Base-by-base conservation (phyloP, 306 rosid genomes). In the Begonia peltatifolia region DNA sequence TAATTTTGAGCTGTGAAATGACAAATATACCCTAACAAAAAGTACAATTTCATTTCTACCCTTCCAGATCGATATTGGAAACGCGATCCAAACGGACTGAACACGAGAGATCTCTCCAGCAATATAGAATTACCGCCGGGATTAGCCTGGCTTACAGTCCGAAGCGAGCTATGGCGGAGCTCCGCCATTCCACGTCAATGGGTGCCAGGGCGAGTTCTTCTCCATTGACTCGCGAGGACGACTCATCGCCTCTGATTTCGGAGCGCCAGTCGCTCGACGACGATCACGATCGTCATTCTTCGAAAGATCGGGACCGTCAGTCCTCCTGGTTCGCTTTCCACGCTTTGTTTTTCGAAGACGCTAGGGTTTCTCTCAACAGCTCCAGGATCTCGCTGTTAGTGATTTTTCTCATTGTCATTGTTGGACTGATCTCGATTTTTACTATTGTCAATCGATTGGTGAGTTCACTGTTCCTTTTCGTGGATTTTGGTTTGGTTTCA, bases 131-230 rank as follows among this genome's bases (percentile, higher is more conserved):
- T 30, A 7, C 38, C 38, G 38, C 38, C 38, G 38, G 38, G 6
- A 56, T 14, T 46, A 15, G 56, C 50, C 62, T 74, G 79, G 68
- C 67, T 53, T 68, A 53, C 70, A 54, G 74, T 58, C 69, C 84
- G 46, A 71, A 74, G 64, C 71, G 76, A 62, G 81, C 81, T 69
- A 89, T 83, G 96, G 94, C 83, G 59, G 99, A 92, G 96, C 82
- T 92, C 63, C 62, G 99, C 53, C 84, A 86, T 75, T 62, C 87
- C 47, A 65, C 66, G 59, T 71, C 97, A 53, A 56, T 80, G 50
- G 95, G 93, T 36, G 50, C 61, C 46, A 93, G 96, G 41, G 74
- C 82, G 64, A 25, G 76, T 22, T 83, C 94, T 42, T 92, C 96
- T 54, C 96, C 99, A 52, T 71, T 81, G 83, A 86, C 81, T 73